phyloP scores from a whole-genome alignment of 208 protist species.

The Leishmania amazonensis region DNA sequence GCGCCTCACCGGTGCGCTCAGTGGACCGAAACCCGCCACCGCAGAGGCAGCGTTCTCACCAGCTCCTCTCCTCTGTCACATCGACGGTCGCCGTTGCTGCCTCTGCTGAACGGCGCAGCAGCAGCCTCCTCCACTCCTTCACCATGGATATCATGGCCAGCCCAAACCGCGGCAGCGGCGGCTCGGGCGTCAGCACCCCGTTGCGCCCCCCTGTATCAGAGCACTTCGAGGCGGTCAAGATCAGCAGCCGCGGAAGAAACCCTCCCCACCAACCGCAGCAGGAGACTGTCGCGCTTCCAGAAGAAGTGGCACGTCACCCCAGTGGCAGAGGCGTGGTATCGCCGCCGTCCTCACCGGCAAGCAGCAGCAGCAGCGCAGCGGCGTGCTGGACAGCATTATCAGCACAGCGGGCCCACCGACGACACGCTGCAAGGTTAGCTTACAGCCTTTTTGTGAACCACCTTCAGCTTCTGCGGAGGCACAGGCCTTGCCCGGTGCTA shows the following conservation, averaged over 20 bases:
- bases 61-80: not conserved
- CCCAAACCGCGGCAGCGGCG: conserved; percentile 7
- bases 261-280: not conserved
- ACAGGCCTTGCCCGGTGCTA: not conserved
- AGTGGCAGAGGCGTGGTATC: not conserved
- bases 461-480: not conserved
- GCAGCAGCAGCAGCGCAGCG: conserved; percentile 4
- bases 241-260: conserved; percentile 2
- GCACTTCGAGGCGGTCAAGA: conserved; percentile 32
- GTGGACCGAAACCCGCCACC: not conserved
- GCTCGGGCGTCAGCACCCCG: conserved; percentile 17
- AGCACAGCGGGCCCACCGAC: not conserved
- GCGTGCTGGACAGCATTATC: not conserved
- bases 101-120: not conserved
- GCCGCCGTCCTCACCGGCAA: not conserved
- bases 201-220: conserved; percentile 44
- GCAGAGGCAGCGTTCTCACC: not conserved
- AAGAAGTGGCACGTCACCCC: not conserved
- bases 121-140: conserved; percentile 12
- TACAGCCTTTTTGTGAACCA: not conserved
- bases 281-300: not conserved
- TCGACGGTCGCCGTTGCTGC: not conserved
- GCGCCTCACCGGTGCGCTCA: not conserved
- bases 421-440: not conserved
- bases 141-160: conserved; percentile 10